Evolutionary conservation across 345 rosid genomes (phyloP).

Genomic region (Acer negundo): DNA sequence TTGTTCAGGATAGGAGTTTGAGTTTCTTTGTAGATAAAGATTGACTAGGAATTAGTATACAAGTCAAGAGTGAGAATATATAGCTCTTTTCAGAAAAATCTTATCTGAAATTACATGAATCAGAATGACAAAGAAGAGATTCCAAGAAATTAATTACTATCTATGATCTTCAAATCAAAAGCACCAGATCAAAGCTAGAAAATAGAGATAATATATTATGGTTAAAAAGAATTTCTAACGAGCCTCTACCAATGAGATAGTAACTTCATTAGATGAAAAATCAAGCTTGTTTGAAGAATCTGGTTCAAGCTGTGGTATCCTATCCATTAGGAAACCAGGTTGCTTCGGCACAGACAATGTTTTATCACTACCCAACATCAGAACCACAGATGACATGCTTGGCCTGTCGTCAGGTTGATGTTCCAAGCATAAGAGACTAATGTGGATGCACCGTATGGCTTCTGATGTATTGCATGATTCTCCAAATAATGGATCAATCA

Average conservation of each 20-base stretch:
- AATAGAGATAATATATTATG: no score
- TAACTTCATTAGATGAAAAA: slow-evolving; percentile 22
- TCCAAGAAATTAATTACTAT: no score
- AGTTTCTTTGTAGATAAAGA: no score
- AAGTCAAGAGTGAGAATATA: no score
- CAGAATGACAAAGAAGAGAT: no score
- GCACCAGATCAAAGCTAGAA: not conserved
- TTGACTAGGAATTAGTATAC: no score
- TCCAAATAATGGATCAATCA: not conserved
- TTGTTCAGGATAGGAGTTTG: no score
- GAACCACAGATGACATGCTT: slow-evolving; percentile 18
- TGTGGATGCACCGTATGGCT: slow-evolving; percentile 22
- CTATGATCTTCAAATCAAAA: no score
- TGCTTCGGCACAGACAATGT: slow-evolving; percentile 22
- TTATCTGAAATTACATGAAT: no score
- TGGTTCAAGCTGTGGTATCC: slow-evolving; percentile 11
- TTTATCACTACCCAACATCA: slow-evolving; percentile 22
- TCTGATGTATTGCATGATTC: slow-evolving; percentile 14
- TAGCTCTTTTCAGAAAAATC: no score
- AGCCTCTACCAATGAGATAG: slow-evolving; percentile 25
- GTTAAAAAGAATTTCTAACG: not conserved
- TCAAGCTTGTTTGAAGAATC: slow-evolving; percentile 25
- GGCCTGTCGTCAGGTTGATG: slow-evolving; percentile 21
- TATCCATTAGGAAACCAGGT: slow-evolving; percentile 26
- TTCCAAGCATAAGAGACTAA: slow-evolving; percentile 24